Evolutionary conservation across 2,329 filamentous ascomycete genomes (phyloP), one percentile per base, ranked within the genome.

Genomic region (Penicillium sp.): DNA sequence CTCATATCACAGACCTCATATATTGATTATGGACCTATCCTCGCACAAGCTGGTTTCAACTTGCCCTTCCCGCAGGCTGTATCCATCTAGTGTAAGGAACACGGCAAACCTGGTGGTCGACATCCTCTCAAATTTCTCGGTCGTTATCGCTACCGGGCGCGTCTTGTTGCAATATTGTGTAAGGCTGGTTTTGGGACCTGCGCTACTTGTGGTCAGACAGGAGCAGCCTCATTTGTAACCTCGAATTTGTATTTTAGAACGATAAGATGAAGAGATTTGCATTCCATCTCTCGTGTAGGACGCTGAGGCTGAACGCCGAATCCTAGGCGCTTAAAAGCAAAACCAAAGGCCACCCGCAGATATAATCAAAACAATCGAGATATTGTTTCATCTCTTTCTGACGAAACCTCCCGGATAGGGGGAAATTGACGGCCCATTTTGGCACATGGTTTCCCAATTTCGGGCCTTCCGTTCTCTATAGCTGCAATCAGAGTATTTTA

Each of bases 211-310:
- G 58, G 37, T 19, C 59, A 50, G 7, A 59, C 9, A 4, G 61
- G 60, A 7, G 23, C 61, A 27, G 57, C 59, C 31, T 54, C 37
- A 21, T 57, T 25, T 23, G 47, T 29, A 10, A 65, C 60, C 31
- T 65, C 52, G 12, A 55, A 45, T 37, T 63, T 59, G 23, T 62
- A 60, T n/a, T 62, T 56, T 7, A 63, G 56, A 55, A 66, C 62
- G 27, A 49, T 19, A 25, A 29, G n/a, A 29, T 27, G 21, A 41
- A 50, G 4, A 23, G 9, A 27, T 12, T 50, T 23, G n/a, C 31
- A 31, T 54, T 41, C 6, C 33, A n/a, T 15, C 37, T 15, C 6
- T n/a, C 2, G 17, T 31, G 27, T 35, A 17, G 46, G 37, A 50
- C 21, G 47, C 37, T 45, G 13, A 33, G 3, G 2, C 25, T 21